phyloP scores from a whole-genome alignment of 192 early-diverging fungal species.

The Spizellomyces sp. region DNA sequence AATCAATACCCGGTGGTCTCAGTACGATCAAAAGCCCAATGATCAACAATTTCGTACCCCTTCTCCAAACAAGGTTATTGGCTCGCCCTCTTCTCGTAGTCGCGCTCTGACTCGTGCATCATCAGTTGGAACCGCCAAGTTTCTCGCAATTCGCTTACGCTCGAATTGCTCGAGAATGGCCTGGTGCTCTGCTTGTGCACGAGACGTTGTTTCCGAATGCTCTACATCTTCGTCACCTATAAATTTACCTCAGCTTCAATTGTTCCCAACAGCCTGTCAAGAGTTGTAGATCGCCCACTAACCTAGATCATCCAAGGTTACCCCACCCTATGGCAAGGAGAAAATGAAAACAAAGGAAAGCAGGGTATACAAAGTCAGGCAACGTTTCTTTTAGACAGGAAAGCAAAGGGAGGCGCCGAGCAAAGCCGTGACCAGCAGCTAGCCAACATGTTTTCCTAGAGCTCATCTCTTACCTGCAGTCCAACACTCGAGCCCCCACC shows the following conservation, averaged over 20 bases:
- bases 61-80: slow-evolving; percentile 93
- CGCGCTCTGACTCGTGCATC: slow-evolving; percentile 74
- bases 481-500: slow-evolving; percentile 13
- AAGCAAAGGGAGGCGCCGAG: not conserved
- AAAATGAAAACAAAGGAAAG: slow-evolving; percentile 8
- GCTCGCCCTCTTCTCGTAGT: slow-evolving; percentile 78
- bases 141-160: slow-evolving; percentile 70
- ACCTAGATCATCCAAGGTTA: slow-evolving; percentile 52
- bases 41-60: slow-evolving; percentile 57
- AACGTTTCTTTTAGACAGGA: slow-evolving; percentile 17
- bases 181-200: slow-evolving; percentile 45
- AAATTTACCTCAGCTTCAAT: not conserved
- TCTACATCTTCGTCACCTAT: slow-evolving; percentile 45
- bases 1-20: not conserved
- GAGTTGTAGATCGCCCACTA: not conserved
- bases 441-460: not conserved
- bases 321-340: slow-evolving; percentile 21
- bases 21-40: not conserved
- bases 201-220: slow-evolving; percentile 35
- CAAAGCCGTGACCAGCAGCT: not conserved
- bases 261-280: not conserved
- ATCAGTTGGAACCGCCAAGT: slow-evolving; percentile 89
- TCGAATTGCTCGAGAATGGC: slow-evolving; percentile 54
- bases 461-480: not conserved
- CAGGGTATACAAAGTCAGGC: too few relatives aligned